Percentiles rank a stretch among this genome's conserved stretches.
These are phyloP conservation scores for Sphaerobolus stellatus DNA, from an alignment of 1,284 basidiomycete species.

Conservation along the genomic window DNA sequence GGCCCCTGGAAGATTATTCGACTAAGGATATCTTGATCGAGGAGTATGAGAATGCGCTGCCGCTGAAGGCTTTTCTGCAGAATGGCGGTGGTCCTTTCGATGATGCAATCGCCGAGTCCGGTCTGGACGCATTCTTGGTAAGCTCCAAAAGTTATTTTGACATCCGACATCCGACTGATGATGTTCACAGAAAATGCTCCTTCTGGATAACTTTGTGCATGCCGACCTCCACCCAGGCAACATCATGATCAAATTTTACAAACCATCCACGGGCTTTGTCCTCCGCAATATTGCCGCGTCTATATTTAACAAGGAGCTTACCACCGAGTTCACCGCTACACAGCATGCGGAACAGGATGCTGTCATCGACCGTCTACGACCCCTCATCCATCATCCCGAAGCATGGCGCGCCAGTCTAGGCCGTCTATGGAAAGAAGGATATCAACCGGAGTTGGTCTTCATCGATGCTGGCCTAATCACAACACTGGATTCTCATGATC, in stretches of 20 bases:
- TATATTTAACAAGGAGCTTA: constrained; percentile 31
- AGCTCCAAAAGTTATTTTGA: constrained; percentile 29
- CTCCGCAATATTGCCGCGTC: constrained; percentile 53
- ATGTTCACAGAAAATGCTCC: constrained; percentile 84
- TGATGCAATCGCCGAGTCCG: constrained; percentile 86
- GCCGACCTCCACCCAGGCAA: constrained; percentile 94
- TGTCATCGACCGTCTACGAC: constrained; percentile 69
- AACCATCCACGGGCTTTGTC: constrained; percentile 66
- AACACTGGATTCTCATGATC: constrained; percentile 76
- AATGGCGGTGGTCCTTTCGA: constrained; percentile 93
- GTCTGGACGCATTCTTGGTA: constrained; percentile 93
- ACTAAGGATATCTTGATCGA: constrained; percentile 85
- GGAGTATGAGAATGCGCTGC: constrained; percentile 91
- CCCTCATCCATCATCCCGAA: constrained; percentile 53
- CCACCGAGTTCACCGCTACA: constrained; percentile 33
- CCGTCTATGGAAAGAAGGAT: constrained; percentile 68
- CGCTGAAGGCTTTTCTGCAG: constrained; percentile 84
- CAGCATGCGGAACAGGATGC: constrained; percentile 48
- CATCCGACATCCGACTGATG: constrained; percentile 13
- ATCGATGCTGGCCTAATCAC: constrained; percentile 96
- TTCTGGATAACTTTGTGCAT: constrained; percentile 98
- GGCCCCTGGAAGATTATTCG: constrained; percentile 80
- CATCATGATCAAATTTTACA: constrained; percentile 96
- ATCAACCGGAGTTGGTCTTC: constrained; percentile 92
- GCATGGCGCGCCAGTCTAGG: constrained; percentile 76